Base-by-base conservation (phyloP, 805 yeast species). In the Metschnikowia vanudenii region DNA sequence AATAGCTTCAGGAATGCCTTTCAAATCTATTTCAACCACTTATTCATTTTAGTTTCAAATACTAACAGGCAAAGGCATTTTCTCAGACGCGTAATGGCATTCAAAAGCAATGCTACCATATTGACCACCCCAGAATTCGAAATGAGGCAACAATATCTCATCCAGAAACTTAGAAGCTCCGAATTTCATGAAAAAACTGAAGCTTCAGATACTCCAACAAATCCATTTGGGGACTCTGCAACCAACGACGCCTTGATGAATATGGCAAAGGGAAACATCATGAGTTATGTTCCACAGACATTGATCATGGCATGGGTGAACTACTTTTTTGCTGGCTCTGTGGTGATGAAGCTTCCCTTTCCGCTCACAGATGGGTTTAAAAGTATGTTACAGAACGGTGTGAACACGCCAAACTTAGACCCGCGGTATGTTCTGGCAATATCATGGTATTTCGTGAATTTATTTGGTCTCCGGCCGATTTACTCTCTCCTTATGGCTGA, bases 271-370 rank as follows among this genome's bases (percentile, higher is more conserved):
- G 84, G 85, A 8, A 91, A 89, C 61, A 69, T 89, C 53, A 84
- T 91, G 60, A 88, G 82, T 65, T 88, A 84, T 62, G 79, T 90
- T 16, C 97, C 98, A 1, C 98, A 94, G 68, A 88, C 97, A 0
- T 64, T 91, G 33, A 85, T 91, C 53, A 91, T 94, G 97, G 89
- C 90, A 60, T 94, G 97, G 96, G 92, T 92, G 50, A 88, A 88
- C 60, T 87, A 82, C 59, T 91, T 92, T 69, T 94, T 89, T 65
- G 88, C 92, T 12, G 97, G 97, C 0, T 89, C 90, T 53, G 83
- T 91, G 13, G 79, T 89, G 40, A 86, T 72, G 76, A 71, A 68
- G 53, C 72, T 94, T 44, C 99, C 99, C 14, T 94, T 94, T 69
- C 96, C 96, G 2, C 70, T 94, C 46, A 94, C 98, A 0, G 75